Evolutionary conservation across 768 basidiomycete species (phyloP).

Genomic region (Tricholoma sp.): DNA sequence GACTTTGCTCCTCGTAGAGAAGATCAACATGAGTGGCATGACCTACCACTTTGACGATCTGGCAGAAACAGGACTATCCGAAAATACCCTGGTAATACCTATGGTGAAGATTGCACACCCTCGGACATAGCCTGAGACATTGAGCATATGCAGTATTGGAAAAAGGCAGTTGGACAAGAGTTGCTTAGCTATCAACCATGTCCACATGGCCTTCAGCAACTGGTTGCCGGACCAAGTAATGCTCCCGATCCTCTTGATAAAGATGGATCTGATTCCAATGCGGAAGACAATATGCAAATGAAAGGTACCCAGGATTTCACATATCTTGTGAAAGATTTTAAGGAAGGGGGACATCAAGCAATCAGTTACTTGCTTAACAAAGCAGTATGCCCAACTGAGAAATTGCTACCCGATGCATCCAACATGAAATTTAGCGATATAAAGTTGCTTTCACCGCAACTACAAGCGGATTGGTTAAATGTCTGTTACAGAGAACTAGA

Average conservation of each 20-base stretch:
- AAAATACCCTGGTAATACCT: neutral
- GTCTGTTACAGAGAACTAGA: neutral
- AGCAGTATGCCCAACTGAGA: neutral
- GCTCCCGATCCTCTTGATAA: neutral
- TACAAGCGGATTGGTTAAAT: neutral
- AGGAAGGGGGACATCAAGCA: neutral
- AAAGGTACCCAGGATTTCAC: neutral
- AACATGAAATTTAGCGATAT: neutral
- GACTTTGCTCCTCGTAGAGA: neutral
- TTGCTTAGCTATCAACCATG: neutral
- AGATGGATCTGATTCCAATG: neutral
- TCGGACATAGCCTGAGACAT: neutral
- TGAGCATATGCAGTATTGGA: neutral
- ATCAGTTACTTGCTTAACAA: neutral
- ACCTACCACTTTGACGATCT: neutral
- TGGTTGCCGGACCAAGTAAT: neutral
- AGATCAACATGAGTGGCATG: neutral
- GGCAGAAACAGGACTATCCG: neutral
- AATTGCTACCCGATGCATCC: neutral
- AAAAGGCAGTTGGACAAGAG: neutral
- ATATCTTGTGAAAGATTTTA: neutral
- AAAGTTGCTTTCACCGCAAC: neutral
- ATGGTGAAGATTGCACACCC: neutral
- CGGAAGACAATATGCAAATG: neutral
- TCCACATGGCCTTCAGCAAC: neutral